Evolutionary conservation across 331 rosid species (phyloP).

Genomic region (Malus hybrid): DNA sequence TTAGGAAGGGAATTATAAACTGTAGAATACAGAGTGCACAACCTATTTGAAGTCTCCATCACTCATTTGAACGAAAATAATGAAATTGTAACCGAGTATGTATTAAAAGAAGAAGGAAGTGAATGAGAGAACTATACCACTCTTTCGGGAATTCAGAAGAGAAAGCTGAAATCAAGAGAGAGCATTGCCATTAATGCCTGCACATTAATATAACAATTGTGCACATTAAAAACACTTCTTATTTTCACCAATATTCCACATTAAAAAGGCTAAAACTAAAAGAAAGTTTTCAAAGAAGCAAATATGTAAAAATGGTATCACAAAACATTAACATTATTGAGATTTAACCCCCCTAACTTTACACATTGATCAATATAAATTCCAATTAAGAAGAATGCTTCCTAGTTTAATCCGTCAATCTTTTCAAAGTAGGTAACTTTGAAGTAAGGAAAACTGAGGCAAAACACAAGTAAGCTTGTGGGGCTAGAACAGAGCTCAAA

Average conservation of each 20-base stretch:
- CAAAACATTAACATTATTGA: too few relatives aligned
- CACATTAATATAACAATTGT: not conserved
- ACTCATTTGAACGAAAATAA: not conserved
- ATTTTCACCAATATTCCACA: too few relatives aligned
- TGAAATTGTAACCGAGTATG: not conserved
- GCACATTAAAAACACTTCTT: too few relatives aligned
- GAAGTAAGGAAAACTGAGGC: too few relatives aligned
- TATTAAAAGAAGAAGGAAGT: not conserved
- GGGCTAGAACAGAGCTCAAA: accelerated
- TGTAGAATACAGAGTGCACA: not conserved
- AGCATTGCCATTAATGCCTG: conserved; percentile 95
- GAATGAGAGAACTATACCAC: conserved; percentile 47
- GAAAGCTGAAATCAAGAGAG: conserved; percentile 87
- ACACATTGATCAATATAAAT: not conserved
- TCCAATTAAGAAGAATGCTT: not conserved
- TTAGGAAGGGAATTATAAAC: too few relatives aligned
- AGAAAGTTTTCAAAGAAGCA: not conserved
- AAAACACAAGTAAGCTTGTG: too few relatives aligned
- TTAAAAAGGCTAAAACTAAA: not conserved
- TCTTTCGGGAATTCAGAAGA: conserved; percentile 80
- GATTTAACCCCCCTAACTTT: not conserved
- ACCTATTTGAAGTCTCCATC: not conserved
- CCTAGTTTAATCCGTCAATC: too few relatives aligned
- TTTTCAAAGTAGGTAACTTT: too few relatives aligned
- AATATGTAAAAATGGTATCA: too few relatives aligned